Evolutionary conservation across 164 flowering plant genomes (phyloP).

Genomic region (Protea cynaroides): DNA sequence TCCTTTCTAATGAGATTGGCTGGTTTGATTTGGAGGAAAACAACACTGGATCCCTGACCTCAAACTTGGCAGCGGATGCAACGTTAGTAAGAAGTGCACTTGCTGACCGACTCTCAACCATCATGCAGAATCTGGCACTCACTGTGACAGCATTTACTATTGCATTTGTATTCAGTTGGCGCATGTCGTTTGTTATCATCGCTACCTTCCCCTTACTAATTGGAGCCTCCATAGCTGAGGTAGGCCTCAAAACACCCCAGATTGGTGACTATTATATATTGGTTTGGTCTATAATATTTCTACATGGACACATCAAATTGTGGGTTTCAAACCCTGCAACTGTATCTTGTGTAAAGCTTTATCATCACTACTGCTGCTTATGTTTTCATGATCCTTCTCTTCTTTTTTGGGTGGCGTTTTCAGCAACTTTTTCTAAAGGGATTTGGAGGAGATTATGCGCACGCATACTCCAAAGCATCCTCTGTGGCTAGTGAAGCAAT

Average conservation of each 20-base stretch:
- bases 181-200: constrained; percentile 49
- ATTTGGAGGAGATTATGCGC: constrained; percentile 61
- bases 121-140: constrained; percentile 67
- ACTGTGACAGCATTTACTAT: constrained; percentile 54
- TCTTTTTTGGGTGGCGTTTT: constrained; percentile 3
- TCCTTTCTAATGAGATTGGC: constrained; percentile 70
- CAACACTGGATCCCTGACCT: constrained; percentile 43
- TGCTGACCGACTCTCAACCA: constrained; percentile 62
- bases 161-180: constrained; percentile 64
- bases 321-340: neutral
- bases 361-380: no score
- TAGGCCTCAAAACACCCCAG: constrained; percentile 8
- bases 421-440: constrained; percentile 77
- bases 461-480: constrained; percentile 47
- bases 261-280: neutral
- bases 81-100: constrained; percentile 59
- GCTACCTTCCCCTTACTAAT: constrained; percentile 69
- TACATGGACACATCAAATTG: neutral
- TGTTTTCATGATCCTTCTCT: neutral
- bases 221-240: constrained; percentile 65
- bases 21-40: constrained; percentile 84
- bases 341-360: no score
- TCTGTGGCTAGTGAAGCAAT: constrained; percentile 74
- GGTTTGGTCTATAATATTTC: neutral
- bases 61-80: constrained; percentile 65